phyloP scores from a whole-genome alignment of 2,329 filamentous ascomycete species.

The Chaetomiaceae sp. region DNA sequence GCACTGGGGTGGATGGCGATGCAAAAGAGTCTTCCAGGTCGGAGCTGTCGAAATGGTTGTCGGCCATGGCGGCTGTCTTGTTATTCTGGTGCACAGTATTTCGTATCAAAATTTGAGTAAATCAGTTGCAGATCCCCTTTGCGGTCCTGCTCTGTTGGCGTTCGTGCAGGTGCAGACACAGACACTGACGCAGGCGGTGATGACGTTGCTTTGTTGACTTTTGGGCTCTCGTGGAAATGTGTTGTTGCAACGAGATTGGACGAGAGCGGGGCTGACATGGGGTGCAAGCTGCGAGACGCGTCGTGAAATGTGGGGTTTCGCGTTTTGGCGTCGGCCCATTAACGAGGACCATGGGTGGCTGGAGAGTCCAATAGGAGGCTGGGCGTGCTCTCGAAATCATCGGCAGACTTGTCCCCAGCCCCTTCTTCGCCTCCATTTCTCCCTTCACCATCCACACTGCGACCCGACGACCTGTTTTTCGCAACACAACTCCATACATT shows the following conservation, averaged over 20 bases:
- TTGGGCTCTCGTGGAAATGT: constrained; percentile 9
- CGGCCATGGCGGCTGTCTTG: constrained; percentile 36
- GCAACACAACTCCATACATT: not conserved
- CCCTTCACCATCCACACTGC: constrained; percentile 16
- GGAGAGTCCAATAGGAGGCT: constrained; percentile 20
- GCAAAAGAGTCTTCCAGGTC: constrained; percentile 35
- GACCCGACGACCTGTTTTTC: constrained; percentile 9
- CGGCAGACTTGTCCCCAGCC: constrained; percentile 23
- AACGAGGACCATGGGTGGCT: constrained; percentile 15
- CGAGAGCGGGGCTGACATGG: constrained; percentile 13
- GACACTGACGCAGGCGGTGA: no score
- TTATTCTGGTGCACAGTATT: not conserved
- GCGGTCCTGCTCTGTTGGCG: not conserved
- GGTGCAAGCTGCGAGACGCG: constrained; percentile 13
- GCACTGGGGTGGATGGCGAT: constrained; percentile 17
- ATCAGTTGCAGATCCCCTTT: not conserved
- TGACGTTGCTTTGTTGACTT: constrained; percentile 25
- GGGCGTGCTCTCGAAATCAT: constrained; percentile 16
- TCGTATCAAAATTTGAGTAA: not conserved
- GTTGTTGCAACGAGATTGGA: constrained; percentile 22
- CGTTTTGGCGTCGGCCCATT: constrained; percentile 19
- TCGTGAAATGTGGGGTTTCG: constrained; percentile 20
- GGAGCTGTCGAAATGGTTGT: constrained; percentile 39
- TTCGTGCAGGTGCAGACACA: not conserved
- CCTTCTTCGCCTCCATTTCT: constrained; percentile 20